Conservation (phyloP, 495 filamentous ascomycete genomes). For the Trichoderma parareesei region DNA sequence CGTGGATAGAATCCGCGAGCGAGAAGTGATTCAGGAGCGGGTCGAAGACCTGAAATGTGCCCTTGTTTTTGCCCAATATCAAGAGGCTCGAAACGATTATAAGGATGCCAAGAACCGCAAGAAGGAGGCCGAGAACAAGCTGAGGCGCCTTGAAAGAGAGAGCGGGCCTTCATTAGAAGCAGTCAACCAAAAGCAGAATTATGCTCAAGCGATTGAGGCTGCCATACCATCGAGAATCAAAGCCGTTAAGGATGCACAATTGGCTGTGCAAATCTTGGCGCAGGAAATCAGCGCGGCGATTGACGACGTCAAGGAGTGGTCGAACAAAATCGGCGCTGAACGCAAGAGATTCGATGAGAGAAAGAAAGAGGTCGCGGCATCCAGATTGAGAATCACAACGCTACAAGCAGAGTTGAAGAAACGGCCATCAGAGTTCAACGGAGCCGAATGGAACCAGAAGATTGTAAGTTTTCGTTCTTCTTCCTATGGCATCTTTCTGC, state of each 20-base stretch:
- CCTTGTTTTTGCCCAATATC: slow-evolving; percentile 59
- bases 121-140: slow-evolving; percentile 39
- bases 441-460: slow-evolving; percentile 43
- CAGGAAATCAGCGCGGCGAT: slow-evolving; percentile 40
- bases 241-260: slow-evolving; percentile 10
- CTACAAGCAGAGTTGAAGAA: slow-evolving; percentile 37
- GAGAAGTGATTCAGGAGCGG: slow-evolving; percentile 55
- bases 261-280: slow-evolving; percentile 18
- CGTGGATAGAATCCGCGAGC: slow-evolving; percentile 72
- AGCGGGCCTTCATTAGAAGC: slow-evolving; percentile 60
- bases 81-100: slow-evolving; percentile 31
- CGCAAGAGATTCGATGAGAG: slow-evolving; percentile 38
- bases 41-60: slow-evolving; percentile 59
- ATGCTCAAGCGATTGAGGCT: slow-evolving; percentile 31
- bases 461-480: slow-evolving; percentile 39
- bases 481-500: neutral
- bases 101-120: slow-evolving; percentile 39
- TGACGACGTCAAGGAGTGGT: slow-evolving; percentile 46
- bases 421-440: slow-evolving; percentile 39
- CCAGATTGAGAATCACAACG: slow-evolving; percentile 34
- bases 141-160: slow-evolving; percentile 49
- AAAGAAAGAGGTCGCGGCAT: slow-evolving; percentile 41
- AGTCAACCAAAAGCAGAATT: slow-evolving; percentile 57
- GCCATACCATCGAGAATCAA: slow-evolving; percentile 15
- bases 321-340: slow-evolving; percentile 50